These are phyloP conservation scores for Arthrobotrys musiformis DNA, from an alignment of 2,329 filamentous ascomycete species.

Conservation along the genomic window DNA sequence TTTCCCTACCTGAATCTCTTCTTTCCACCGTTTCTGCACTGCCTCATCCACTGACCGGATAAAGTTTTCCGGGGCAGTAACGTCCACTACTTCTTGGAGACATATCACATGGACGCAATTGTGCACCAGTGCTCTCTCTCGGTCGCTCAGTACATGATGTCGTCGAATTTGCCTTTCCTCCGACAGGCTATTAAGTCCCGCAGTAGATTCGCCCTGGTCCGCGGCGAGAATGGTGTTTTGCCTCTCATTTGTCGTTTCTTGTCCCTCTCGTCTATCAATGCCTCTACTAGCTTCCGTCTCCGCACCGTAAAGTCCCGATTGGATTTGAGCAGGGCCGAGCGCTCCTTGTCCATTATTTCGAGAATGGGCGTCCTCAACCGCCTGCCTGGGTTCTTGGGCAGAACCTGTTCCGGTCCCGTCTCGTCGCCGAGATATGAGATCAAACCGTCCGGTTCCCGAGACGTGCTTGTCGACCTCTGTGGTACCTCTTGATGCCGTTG, in stretches of 20 bases:
- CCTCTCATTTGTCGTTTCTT: background rate
- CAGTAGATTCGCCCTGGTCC: background rate
- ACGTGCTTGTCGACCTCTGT: background rate
- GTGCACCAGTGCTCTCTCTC: background rate
- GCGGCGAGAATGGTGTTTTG: background rate
- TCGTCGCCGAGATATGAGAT: background rate
- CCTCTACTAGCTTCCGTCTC: too few relatives aligned
- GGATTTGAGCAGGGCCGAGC: too few relatives aligned
- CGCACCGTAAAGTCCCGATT: too few relatives aligned
- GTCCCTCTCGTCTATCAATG: background rate
- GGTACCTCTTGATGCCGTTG: background rate
- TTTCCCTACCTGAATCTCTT: conserved; percentile 67
- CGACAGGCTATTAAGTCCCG: too few relatives aligned
- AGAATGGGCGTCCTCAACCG: background rate
- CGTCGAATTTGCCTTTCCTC: too few relatives aligned
- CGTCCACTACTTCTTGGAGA: conserved; percentile 89
- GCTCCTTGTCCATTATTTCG: background rate
- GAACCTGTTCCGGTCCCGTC: background rate
- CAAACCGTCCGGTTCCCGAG: background rate
- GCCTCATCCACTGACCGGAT: conserved; percentile 79
- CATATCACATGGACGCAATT: conserved; percentile 82
- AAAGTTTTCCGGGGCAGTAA: conserved; percentile 82
- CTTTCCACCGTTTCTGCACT: conserved; percentile 81
- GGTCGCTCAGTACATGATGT: too few relatives aligned
- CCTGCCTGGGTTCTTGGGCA: background rate